A percentile compares a stretch with the other conserved stretches of the same genome.
Evolutionary conservation across 495 filamentous ascomycete species (phyloP).

Genomic region (Aspergillus saccharolyticus): DNA sequence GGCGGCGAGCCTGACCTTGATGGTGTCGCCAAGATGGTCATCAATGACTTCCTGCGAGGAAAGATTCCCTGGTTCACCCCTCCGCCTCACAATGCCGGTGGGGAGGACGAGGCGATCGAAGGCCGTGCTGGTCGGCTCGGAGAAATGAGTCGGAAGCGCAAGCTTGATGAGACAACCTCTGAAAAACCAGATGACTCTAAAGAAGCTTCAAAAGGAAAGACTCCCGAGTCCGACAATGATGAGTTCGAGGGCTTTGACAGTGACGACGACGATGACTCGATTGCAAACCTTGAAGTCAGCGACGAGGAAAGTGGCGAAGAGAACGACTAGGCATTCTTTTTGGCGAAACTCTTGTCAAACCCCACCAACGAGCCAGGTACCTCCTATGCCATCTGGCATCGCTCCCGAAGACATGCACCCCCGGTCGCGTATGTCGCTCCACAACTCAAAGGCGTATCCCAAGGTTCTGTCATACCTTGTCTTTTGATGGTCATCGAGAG

Average conservation of each 20-base stretch:
- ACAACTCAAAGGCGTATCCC: neutral
- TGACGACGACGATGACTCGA: conserved; percentile 35
- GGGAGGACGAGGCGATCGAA: conserved; percentile 50
- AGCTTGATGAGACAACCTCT: conserved; percentile 38
- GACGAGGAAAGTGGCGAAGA: conserved; percentile 43
- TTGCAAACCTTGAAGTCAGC: conserved; percentile 40
- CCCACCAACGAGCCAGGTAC: neutral
- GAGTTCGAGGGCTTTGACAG: conserved; percentile 39
- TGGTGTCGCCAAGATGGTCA: conserved; percentile 89
- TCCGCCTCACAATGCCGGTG: conserved; percentile 58
- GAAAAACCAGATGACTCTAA: conserved; percentile 25
- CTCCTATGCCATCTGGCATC: neutral
- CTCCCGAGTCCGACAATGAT: conserved; percentile 23
- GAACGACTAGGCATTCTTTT: conserved; percentile 25
- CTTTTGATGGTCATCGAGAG: neutral
- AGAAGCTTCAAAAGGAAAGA: conserved; percentile 20
- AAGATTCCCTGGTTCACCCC: conserved; percentile 95
- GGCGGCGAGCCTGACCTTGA: conserved; percentile 91
- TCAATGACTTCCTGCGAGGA: conserved; percentile 91
- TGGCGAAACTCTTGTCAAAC: neutral
- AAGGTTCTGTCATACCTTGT: neutral
- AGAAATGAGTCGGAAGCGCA: conserved; percentile 58
- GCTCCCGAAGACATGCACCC: neutral
- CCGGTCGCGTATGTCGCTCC: neutral
- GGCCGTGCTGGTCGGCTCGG: conserved; percentile 56